Percentiles rank a stretch among this genome's conserved stretches.
Conservation (phyloP, 2,329 filamentous ascomycete species). For the Cordyceps tenuipes region DNA sequence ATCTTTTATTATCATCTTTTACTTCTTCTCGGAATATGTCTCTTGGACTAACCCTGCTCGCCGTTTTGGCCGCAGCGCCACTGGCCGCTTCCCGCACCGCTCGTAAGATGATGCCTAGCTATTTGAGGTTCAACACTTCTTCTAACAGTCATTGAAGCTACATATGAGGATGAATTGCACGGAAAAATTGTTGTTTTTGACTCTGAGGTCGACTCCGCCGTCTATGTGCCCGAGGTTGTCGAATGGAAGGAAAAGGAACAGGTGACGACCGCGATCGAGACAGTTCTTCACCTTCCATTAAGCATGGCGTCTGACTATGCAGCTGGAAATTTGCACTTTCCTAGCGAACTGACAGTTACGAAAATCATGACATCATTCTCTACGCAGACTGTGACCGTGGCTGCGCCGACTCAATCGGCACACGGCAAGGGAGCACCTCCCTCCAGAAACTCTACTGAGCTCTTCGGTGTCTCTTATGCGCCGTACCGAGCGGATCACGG, state of each 20-base stretch:
- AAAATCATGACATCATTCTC: neutral
- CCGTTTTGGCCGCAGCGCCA: slow-evolving; percentile 18
- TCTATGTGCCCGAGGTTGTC: slow-evolving; percentile 39
- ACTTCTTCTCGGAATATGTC: slow-evolving; percentile 16
- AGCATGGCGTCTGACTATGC: slow-evolving; percentile 9
- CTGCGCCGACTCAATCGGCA: neutral
- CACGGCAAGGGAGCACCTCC: neutral
- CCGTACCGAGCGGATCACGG: slow-evolving; percentile 41
- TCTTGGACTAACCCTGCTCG: slow-evolving; percentile 17
- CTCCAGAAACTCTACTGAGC: slow-evolving; percentile 12
- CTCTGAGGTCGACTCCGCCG: slow-evolving; percentile 28
- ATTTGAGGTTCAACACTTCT: neutral
- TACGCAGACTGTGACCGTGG: slow-evolving; percentile 7
- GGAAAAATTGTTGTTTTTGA: slow-evolving; percentile 29
- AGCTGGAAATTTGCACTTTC: neutral
- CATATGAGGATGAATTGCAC: slow-evolving; percentile 26
- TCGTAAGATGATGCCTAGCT: slow-evolving; percentile 14
- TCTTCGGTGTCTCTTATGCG: slow-evolving; percentile 39
- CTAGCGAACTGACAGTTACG: slow-evolving; percentile 1
- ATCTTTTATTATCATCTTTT: neutral
- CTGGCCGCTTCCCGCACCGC: slow-evolving; percentile 18
- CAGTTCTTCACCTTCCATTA: slow-evolving; percentile 19
- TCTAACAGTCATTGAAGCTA: neutral
- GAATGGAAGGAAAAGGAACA: slow-evolving; percentile 55
- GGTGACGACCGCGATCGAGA: slow-evolving; percentile 34